Base-by-base conservation (phyloP, 2,329 filamentous ascomycete genomes). In the Cercospora brassicicola region DNA sequence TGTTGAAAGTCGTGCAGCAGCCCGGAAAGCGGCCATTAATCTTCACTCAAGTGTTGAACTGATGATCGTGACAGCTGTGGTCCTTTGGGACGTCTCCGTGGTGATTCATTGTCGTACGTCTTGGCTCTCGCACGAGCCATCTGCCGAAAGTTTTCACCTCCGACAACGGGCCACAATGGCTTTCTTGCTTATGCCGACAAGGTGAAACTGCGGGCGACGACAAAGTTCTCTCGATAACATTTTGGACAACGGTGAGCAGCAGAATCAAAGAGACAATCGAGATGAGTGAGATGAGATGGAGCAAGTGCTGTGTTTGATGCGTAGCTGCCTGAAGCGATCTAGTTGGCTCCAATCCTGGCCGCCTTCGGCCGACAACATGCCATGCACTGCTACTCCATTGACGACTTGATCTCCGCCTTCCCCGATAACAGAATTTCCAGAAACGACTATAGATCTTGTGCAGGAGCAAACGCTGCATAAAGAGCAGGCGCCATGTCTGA, bases 1-100 rank as follows among this genome's bases (percentile, higher is more conserved):
- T 64, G 62, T 59, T 64, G 62, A 57, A 64, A 64, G 62, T 57
- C 62, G 18, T 48, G 62, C 53, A 57, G 62, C 53, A 59, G 56
- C 15, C 11, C 62, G 62, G 18, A 64, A 42, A 64, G 62, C 53
- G 23, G 62, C 62, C 62, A 64, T 64, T n/a, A 48, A 59, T 48
- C 15, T 30, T 53, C 26, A 20, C 30, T 48, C 62, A 64, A 23
- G 39, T 64, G 62, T 64, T 64, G 62, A 59, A 64, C 53, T 64
- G 62, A 30, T 59, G 15, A n/a, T 55, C 18, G 18, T 20, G 48
- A 39, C 51, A 30, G 6, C 48, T 51, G 13, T 31, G 33, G 33
- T n/a, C 8, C 36, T 11, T 1, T n/a, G 13, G 8, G n/a, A 36
- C 36, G 48, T 33, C 51, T 56, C 11, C 36, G n/a, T 20, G 33